Evolutionary conservation across 1,139 yeast species (phyloP), one percentile per base, ranked within the genome.

Genomic region (Hyphopichia burtonii): DNA sequence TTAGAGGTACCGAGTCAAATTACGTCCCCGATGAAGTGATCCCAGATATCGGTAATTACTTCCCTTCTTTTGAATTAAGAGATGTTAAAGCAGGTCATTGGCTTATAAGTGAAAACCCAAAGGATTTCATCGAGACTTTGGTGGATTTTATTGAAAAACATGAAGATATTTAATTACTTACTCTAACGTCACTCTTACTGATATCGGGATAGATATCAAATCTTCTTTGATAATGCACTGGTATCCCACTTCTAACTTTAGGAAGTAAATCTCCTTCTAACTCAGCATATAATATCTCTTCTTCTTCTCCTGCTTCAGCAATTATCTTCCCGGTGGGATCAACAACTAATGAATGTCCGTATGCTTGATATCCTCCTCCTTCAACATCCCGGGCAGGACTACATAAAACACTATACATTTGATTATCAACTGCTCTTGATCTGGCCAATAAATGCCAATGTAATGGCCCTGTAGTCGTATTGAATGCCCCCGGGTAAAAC

Each of bases 401-500:
- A 58, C 96, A 89, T 58, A 88, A 63, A 11, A 90, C 64, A 10
- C 89, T 86, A 58, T 79, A 91, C 9, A 86, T 61, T 63, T 91
- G 94, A 63, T 91, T 91, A 60, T 91, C 98, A 10, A 91, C 85
- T 3, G 97, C 95, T 48, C 98, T 74, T 1, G 95, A 76, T 46
- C 91, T 74, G 1, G 94, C 96, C 45, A 91, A 75, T 50, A 90
- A 71, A 51, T 84, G 86, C 98, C 98, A 91, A 61, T 89, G 97
- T 57, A 88, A 70, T 1, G 98, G 98, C 0, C 98, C 98, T 0
- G 98, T 91, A 25, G 93, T 88, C 18, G 96, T 87, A 69, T 91
- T 91, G 71, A 91, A 91, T 0, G 98, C 98, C 41, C 96, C 96
- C 0, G 98, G 98, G 52, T 89, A 90, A 41, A 89, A 74, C 93